Evolutionary conservation across 306 rosid genomes (phyloP).

Genomic region (Quillaja saponaria): DNA sequence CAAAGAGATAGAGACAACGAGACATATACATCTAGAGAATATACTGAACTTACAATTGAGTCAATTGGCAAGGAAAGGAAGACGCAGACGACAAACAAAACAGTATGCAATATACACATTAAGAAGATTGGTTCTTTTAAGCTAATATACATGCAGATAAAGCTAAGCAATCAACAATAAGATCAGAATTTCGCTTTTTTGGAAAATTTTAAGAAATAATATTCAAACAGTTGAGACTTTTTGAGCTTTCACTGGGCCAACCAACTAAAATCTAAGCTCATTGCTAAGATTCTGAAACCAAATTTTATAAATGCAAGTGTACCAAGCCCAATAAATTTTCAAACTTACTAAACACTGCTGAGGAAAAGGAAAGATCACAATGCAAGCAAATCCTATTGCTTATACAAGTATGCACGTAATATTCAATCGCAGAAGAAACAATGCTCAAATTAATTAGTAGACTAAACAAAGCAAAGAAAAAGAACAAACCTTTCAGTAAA

Average conservation of each 20-base stretch:
- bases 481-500: conserved; percentile 21
- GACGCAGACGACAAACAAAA: conserved; percentile 2
- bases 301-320: background rate
- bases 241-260: conserved; percentile 8
- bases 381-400: conserved; percentile 25
- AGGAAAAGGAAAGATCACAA: background rate
- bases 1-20: conserved; percentile 23
- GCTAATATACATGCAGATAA: conserved; percentile 6
- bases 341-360: conserved; percentile 16
- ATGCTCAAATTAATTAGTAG: conserved; percentile 11
- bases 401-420: conserved; percentile 12
- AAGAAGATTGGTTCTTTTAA: background rate
- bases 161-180: conserved; percentile 23
- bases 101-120: background rate
- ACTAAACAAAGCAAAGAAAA: conserved; percentile 19
- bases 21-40: background rate
- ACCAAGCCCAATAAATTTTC: background rate
- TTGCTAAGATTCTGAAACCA: background rate
- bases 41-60: background rate
- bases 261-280: conserved; percentile 3
- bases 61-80: background rate
- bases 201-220: conserved; percentile 3
- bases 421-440: conserved; percentile 14
- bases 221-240: background rate
- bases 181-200: conserved; percentile 10